These are phyloP conservation scores for Myxozyma geophila DNA, from an alignment of 805 yeast genomes.

Conservation along the genomic window DNA sequence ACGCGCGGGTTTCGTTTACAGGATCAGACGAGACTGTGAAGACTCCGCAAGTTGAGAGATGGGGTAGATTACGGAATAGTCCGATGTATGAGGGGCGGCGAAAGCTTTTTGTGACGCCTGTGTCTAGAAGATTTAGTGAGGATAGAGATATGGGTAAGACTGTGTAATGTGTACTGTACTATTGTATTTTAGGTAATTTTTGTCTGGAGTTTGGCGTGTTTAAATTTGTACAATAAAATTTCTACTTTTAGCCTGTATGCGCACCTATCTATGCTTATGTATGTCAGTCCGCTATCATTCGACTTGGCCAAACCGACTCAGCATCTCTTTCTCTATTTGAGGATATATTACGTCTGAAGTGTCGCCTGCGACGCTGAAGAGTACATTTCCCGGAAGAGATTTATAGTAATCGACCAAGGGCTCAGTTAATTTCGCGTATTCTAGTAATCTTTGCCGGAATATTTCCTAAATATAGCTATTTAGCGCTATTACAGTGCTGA, in stretches of 20 bases:
- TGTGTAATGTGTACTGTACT: background rate
- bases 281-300: background rate
- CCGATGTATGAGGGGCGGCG: conserved; percentile 34
- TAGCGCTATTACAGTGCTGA: background rate
- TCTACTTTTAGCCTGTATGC: background rate
- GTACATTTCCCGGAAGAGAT: conserved; percentile 53
- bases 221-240: background rate
- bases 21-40: background rate
- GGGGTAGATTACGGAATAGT: conserved; percentile 32
- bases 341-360: conserved; percentile 87
- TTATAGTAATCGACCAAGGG: conserved; percentile 71
- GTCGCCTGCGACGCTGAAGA: conserved; percentile 64
- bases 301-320: conserved; percentile 41
- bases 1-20: conserved; percentile 5
- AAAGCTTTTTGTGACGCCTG: conserved; percentile 30
- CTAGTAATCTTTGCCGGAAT: conserved; percentile 66
- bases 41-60: conserved; percentile 30
- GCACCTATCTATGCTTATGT: background rate
- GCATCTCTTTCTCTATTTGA: conserved; percentile 54
- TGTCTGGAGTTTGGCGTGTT: background rate
- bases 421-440: conserved; percentile 60
- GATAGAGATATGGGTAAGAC: conserved; percentile 1
- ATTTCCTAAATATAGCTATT: conserved; percentile 49
- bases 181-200: conserved; percentile 4
- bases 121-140: background rate